Conservation (phyloP, 2,329 filamentous ascomycete genomes). For the Alternaria infectoria region DNA sequence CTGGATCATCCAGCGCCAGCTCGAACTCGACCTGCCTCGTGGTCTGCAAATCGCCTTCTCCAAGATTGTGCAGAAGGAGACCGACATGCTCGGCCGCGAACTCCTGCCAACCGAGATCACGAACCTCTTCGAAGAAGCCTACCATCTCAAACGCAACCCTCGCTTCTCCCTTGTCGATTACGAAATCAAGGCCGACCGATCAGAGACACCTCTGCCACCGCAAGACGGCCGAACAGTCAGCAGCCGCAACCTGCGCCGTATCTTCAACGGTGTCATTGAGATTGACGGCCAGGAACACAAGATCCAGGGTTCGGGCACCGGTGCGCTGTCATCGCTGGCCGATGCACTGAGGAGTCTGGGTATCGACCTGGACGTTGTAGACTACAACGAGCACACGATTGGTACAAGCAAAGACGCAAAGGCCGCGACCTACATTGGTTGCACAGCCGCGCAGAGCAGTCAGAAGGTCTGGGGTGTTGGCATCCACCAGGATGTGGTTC, state of each 20-base stretch:
- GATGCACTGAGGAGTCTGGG: conserved; percentile 79
- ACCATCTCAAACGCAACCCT: conserved; percentile 82
- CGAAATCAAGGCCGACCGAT: conserved; percentile 84
- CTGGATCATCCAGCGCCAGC: conserved; percentile 88
- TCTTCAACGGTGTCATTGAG: conserved; percentile 83
- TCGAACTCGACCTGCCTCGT: conserved; percentile 90
- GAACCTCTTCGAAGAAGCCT: conserved; percentile 84
- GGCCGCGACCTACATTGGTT: conserved; percentile 95
- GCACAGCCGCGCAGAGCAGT: conserved; percentile 69
- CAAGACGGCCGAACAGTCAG: conserved; percentile 74
- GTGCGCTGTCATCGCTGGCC: conserved; percentile 86
- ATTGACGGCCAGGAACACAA: conserved; percentile 81
- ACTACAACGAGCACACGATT: conserved; percentile 97
- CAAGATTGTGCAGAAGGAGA: conserved; percentile 80
- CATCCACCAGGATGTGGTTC: conserved; percentile 90
- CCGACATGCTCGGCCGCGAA: conserved; percentile 83
- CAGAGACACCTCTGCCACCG: conserved; percentile 72
- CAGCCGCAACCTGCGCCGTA: conserved; percentile 77
- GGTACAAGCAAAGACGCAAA: conserved; percentile 81
- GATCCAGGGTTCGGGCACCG: conserved; percentile 82
- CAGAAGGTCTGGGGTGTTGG: conserved; percentile 88
- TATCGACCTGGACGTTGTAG: conserved; percentile 86
- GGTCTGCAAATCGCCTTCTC: conserved; percentile 92
- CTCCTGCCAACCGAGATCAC: conserved; percentile 84
- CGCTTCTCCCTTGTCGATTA: conserved; percentile 91